Percentiles rank a stretch among this genome's conserved stretches.
phyloP scores from a whole-genome alignment of 1,284 basidiomycete genomes.

The Puccinia coronata region DNA sequence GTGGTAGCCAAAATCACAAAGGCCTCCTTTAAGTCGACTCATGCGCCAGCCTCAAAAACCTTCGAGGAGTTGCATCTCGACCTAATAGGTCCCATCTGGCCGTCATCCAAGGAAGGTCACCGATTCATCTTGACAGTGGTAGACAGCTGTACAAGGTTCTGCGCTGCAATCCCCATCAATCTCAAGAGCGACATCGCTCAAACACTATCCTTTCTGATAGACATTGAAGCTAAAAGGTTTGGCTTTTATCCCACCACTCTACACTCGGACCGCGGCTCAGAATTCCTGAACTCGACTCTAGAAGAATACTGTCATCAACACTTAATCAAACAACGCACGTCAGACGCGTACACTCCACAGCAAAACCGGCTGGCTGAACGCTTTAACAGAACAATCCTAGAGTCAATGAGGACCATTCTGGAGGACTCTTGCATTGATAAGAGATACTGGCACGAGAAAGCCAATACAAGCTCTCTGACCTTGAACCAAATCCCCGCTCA shows the following conservation, averaged over 20 bases:
- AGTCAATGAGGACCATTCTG: background rate
- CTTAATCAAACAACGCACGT: background rate
- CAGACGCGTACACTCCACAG: conserved; percentile 11
- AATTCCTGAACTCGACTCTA: conserved; percentile 11
- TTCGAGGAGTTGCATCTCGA: too few species aligned
- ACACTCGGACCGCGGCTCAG: conserved; percentile 9
- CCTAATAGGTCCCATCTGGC: too few species aligned
- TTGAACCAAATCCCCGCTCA: background rate
- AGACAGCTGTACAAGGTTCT: background rate
- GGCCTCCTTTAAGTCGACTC: background rate
- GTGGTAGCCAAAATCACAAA: conserved; percentile 7
- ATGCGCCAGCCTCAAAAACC: too few species aligned
- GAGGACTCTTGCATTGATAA: background rate
- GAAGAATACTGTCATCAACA: background rate
- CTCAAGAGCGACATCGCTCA: background rate
- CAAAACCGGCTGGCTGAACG: conserved; percentile 18
- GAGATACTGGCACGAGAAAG: background rate
- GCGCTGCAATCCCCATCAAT: background rate
- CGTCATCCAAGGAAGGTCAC: too few species aligned
- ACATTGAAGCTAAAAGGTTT: background rate
- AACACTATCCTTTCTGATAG: background rate
- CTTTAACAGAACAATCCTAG: conserved; percentile 3
- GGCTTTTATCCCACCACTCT: background rate
- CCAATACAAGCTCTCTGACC: background rate
- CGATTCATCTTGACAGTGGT: conserved; percentile 1